These are phyloP conservation scores for Linderniella brevidens DNA, from an alignment of 257 asterid species.

Conservation along the genomic window DNA sequence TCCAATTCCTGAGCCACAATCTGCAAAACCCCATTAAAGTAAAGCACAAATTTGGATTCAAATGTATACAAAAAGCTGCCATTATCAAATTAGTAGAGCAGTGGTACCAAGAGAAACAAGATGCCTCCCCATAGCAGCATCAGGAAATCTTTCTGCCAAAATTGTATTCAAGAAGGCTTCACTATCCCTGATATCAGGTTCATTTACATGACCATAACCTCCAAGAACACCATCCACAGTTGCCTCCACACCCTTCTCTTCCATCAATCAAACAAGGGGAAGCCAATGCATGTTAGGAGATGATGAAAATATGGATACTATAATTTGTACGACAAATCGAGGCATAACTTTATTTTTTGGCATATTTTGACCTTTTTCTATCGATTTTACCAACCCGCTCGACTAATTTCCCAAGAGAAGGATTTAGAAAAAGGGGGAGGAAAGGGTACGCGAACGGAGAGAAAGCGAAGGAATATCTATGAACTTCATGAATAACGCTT, in stretches of 20 bases:
- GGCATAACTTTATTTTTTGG: too few relatives aligned
- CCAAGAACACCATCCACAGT: conserved; percentile 93
- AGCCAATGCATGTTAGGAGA: not conserved
- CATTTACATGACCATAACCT: conserved; percentile 72
- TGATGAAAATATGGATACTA: not conserved
- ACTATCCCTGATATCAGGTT: conserved; percentile 59
- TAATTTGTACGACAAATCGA: too few relatives aligned
- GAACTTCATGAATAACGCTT: not conserved
- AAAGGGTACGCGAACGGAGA: too few relatives aligned
- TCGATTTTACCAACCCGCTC: too few relatives aligned
- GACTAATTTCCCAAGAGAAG: too few relatives aligned
- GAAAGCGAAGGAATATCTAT: too few relatives aligned
- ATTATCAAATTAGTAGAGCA: not conserved
- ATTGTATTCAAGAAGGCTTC: conserved; percentile 53
- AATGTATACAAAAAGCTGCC: not conserved
- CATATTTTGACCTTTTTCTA: not conserved
- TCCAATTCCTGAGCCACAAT: conserved; percentile 98
- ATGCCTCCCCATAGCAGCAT: conserved; percentile 36
- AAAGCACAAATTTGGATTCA: not conserved
- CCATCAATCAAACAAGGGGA: conserved; percentile 4
- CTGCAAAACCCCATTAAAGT: conserved; percentile 24
- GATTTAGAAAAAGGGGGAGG: too few relatives aligned
- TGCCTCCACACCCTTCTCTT: conserved; percentile 81
- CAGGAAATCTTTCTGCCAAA: conserved; percentile 53
- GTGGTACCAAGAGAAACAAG: conserved; percentile 74